Percentiles rank a stretch among this genome's conserved stretches.
Evolutionary conservation across 2,329 filamentous ascomycete species (phyloP).

Genomic region (Gaeumannomyces sp.): DNA sequence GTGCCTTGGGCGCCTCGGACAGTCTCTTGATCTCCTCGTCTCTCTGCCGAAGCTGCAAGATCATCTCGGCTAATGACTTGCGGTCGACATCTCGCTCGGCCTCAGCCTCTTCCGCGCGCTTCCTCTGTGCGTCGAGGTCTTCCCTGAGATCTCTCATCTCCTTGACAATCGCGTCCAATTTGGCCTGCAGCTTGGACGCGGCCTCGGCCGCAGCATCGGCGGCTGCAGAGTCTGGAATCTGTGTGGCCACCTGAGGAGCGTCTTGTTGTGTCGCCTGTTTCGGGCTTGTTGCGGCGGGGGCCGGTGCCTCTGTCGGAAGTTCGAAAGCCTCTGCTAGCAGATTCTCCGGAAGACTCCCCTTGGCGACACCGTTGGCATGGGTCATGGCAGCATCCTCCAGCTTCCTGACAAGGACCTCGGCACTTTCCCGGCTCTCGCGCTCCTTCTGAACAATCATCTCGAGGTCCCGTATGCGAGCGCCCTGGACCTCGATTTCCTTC

Average conservation of each 20-base stretch:
- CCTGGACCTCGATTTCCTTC: slow-evolving; percentile 81
- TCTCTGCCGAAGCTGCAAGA: slow-evolving; percentile 64
- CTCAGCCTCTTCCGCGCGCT: slow-evolving; percentile 75
- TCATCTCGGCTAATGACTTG: slow-evolving; percentile 79
- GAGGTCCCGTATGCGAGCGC: slow-evolving; percentile 69
- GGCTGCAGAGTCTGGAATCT: neutral
- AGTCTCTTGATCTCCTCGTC: slow-evolving; percentile 52
- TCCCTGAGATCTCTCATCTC: slow-evolving; percentile 78
- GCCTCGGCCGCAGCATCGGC: slow-evolving; percentile 8
- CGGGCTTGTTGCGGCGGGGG: slow-evolving; percentile 19
- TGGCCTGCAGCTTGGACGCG: slow-evolving; percentile 51
- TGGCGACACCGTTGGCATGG: slow-evolving; percentile 32
- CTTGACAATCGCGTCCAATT: slow-evolving; percentile 67
- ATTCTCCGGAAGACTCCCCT: slow-evolving; percentile 27
- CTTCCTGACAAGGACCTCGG: slow-evolving; percentile 73
- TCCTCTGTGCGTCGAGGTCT: slow-evolving; percentile 72
- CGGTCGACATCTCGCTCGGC: slow-evolving; percentile 65
- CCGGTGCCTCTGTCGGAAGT: slow-evolving; percentile 30
- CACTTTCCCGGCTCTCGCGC: slow-evolving; percentile 71
- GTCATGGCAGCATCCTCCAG: slow-evolving; percentile 51
- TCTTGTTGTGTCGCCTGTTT: slow-evolving; percentile 11
- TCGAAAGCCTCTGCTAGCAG: slow-evolving; percentile 42
- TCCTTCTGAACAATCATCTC: slow-evolving; percentile 76
- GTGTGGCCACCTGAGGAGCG: neutral
- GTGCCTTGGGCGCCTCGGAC: slow-evolving; percentile 33